These are phyloP conservation scores for Ganoderma leucocontextum DNA, from an alignment of 1,284 basidiomycete species.

Conservation along the genomic window DNA sequence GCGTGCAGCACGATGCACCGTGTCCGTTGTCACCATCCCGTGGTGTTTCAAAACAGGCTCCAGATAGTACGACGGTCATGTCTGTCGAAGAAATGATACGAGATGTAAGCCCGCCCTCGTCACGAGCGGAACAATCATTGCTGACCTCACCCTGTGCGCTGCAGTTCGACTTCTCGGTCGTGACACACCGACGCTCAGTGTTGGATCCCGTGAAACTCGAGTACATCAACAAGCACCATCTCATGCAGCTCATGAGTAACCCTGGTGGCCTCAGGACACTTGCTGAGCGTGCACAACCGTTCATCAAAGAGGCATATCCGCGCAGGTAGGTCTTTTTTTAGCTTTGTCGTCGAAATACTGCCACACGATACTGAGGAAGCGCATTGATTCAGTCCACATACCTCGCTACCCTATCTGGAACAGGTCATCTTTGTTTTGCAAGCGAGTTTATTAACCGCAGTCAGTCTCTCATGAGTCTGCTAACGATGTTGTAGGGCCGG, in stretches of 20 bases:
- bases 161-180: conserved; percentile 73
- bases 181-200: conserved; percentile 80
- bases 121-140: not conserved
- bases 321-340: conserved; percentile 43
- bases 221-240: conserved; percentile 82
- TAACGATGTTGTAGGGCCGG: conserved; percentile 61
- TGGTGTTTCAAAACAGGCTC: conserved; percentile 47
- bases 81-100: conserved; percentile 70
- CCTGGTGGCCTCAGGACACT: conserved; percentile 54
- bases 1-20: conserved; percentile 56
- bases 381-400: conserved; percentile 50
- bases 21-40: conserved; percentile 34
- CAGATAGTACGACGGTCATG: conserved; percentile 73
- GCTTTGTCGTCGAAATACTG: conserved; percentile 32
- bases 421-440: conserved; percentile 65
- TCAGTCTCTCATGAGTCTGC: not conserved
- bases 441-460: conserved; percentile 44
- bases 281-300: conserved; percentile 56
- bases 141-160: not conserved
- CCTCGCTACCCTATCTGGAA: conserved; percentile 61
- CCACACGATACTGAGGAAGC: conserved; percentile 5
- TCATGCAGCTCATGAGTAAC: conserved; percentile 58
- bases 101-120: conserved; percentile 50
- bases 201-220: conserved; percentile 78
- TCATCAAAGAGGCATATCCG: conserved; percentile 58